phyloP scores from a whole-genome alignment of 345 rosid genomes.

The Raphanus sativus region DNA sequence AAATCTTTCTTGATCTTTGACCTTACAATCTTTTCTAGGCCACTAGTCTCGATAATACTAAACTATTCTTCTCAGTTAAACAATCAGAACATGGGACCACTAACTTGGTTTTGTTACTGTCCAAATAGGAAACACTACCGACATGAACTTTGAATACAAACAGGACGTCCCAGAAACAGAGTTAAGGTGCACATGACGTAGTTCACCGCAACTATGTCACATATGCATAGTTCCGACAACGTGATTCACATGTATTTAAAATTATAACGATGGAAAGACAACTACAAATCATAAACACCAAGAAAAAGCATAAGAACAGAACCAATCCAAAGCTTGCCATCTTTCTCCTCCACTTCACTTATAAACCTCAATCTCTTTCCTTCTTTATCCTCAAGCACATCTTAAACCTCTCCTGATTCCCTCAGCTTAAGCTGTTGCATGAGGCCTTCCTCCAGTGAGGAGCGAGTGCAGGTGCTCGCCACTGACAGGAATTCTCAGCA shows the following conservation, averaged over 20 bases:
- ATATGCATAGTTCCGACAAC: neutral
- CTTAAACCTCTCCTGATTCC: conserved; percentile 53
- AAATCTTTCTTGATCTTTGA: neutral
- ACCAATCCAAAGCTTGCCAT: conserved; percentile 66
- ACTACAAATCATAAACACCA: conserved; percentile 48
- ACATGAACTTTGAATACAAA: neutral
- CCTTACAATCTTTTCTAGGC: neutral
- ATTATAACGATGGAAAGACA: neutral
- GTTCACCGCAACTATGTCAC: neutral
- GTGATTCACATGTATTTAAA: neutral
- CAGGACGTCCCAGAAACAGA: neutral
- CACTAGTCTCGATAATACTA: neutral
- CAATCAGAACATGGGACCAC: neutral
- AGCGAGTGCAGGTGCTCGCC: conserved; percentile 53
- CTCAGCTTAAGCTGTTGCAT: conserved; percentile 66
- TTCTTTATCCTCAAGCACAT: conserved; percentile 53
- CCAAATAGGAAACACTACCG: neutral
- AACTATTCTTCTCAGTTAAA: neutral
- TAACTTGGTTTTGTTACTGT: neutral
- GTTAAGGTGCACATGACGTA: conserved; percentile 9
- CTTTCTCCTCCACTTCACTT: conserved; percentile 75
- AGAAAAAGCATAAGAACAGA: conserved; percentile 65
- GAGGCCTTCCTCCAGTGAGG: conserved; percentile 56
- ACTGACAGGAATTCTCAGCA: conserved; percentile 48
- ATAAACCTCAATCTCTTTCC: conserved; percentile 56